Evolutionary conservation across 2,329 filamentous ascomycete genomes (phyloP).

Genomic region (Claviceps sp.): DNA sequence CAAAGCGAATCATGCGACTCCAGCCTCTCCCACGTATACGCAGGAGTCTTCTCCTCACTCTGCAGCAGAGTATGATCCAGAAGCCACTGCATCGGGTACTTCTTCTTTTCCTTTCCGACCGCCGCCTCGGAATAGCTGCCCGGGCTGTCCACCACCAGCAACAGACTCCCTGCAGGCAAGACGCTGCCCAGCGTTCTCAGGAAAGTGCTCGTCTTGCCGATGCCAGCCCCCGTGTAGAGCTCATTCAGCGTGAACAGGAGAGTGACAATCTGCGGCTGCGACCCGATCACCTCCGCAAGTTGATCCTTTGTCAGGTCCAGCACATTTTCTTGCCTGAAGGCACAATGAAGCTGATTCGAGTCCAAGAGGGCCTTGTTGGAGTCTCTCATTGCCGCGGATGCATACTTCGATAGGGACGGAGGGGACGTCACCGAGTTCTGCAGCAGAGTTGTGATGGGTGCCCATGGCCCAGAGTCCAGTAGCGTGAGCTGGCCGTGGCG

Average conservation of each 20-base stretch:
- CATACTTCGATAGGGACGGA: slow-evolving; percentile 37
- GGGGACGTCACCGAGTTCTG: slow-evolving; percentile 39
- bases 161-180: slow-evolving; percentile 45
- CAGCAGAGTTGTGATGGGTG: slow-evolving; percentile 44
- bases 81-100: slow-evolving; percentile 90
- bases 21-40: slow-evolving; percentile 56
- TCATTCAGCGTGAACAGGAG: slow-evolving; percentile 94
- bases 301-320: slow-evolving; percentile 25
- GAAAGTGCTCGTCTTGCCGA: slow-evolving; percentile 61
- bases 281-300: slow-evolving; percentile 20
- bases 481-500: slow-evolving; percentile 37
- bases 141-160: slow-evolving; percentile 84
- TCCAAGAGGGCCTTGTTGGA: slow-evolving; percentile 31
- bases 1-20: slow-evolving; percentile 66
- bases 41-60: slow-evolving; percentile 18
- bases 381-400: slow-evolving; percentile 31
- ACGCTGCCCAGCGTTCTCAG: slow-evolving; percentile 53
- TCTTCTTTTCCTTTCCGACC: slow-evolving; percentile 47
- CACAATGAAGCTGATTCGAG: slow-evolving; percentile 22
- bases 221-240: slow-evolving; percentile 66
- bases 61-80: slow-evolving; percentile 66
- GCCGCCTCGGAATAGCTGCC: slow-evolving; percentile 82
- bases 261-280: slow-evolving; percentile 48
- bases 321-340: slow-evolving; percentile 35
- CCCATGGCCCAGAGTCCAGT: slow-evolving; percentile 79